A percentile compares a stretch with the other conserved stretches of the same genome.
Evolutionary conservation across 257 asterid species (phyloP).

Genomic region (Thymus mandschuricus): DNA sequence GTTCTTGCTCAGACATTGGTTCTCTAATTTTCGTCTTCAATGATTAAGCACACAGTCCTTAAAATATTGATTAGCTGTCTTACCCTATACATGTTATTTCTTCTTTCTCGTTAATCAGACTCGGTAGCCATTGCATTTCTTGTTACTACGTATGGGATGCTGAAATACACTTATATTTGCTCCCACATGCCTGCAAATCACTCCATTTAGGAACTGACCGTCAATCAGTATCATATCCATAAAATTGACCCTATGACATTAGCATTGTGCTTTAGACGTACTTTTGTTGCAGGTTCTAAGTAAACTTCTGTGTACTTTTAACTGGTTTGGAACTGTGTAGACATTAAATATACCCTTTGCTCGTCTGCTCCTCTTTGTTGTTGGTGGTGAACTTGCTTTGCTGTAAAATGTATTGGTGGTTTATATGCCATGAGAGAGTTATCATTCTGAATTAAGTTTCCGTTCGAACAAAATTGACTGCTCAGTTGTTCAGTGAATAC

Average conservation of each 20-base stretch:
- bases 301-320: not conserved
- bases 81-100: constrained; percentile 2
- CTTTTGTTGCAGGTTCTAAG: not conserved
- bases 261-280: too few species aligned
- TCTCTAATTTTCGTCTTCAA: not conserved
- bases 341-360: not conserved
- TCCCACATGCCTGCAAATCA: not conserved
- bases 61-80: constrained; percentile 1
- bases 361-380: not conserved
- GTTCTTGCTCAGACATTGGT: not conserved
- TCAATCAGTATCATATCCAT: constrained; percentile 2
- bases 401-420: not conserved
- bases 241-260: not conserved
- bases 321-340: not conserved
- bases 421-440: not conserved
- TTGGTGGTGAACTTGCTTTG: not conserved
- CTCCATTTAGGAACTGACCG: constrained; percentile 2
- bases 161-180: constrained; percentile 6
- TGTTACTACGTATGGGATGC: not conserved
- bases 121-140: not conserved
- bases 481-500: not conserved
- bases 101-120: not conserved
- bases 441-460: not conserved
- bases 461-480: not conserved
- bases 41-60: constrained; percentile 4